Evolutionary conservation across 768 basidiomycete species (phyloP).

Genomic region (Suillus subluteus): DNA sequence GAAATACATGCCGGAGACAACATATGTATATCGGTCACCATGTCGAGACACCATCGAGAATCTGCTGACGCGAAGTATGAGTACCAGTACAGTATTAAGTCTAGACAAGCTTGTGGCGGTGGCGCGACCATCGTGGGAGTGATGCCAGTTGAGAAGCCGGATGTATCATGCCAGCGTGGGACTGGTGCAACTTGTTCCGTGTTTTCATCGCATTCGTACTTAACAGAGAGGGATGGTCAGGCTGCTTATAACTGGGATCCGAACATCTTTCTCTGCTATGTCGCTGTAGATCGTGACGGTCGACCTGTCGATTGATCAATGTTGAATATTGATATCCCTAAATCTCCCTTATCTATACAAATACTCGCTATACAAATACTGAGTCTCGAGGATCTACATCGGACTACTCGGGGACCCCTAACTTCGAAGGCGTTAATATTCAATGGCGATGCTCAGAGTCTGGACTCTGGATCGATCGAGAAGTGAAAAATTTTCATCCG

Average conservation of each 20-base stretch:
- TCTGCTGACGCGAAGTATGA: neutral
- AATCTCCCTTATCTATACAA: neutral
- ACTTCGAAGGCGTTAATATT: too few species aligned
- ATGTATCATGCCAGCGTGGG: neutral
- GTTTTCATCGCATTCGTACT: neutral
- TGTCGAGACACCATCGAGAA: neutral
- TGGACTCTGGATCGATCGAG: neutral
- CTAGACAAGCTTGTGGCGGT: neutral
- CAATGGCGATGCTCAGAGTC: too few species aligned
- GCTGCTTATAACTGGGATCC: neutral
- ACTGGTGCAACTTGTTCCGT: neutral
- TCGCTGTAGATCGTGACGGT: neutral
- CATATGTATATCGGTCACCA: neutral
- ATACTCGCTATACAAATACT: neutral
- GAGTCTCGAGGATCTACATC: neutral
- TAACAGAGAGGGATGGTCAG: conserved; percentile 1
- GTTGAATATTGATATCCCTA: neutral
- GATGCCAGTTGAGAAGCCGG: neutral
- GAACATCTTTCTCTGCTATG: neutral
- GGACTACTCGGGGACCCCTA: neutral
- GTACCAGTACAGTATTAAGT: neutral
- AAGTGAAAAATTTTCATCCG: neutral
- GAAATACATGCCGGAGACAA: neutral
- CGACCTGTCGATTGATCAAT: neutral
- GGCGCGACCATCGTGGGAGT: neutral